Base-by-base conservation (phyloP, 768 basidiomycete species). In the Agrocybe pediades region DNA sequence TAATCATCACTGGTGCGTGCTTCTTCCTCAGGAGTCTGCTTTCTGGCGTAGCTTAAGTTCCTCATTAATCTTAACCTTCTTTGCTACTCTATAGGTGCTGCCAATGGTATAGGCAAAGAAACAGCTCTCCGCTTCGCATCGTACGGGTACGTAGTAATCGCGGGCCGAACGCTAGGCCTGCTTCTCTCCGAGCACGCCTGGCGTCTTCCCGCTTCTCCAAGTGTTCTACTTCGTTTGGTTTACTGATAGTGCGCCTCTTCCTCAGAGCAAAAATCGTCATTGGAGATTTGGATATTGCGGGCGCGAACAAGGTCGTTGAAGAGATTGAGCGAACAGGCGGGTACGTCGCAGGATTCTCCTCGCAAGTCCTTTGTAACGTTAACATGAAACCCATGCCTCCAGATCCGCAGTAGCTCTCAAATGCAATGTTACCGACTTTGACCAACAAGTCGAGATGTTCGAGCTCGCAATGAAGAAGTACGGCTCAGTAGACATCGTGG, bases 391-490 rank as follows among this genome's bases (percentile, higher is more conserved):
- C 21, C n/a, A 21, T 21, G 9, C 19, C 33, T 47, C 40, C 62
- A 83, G 83, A 3, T 59, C 72, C 19, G 82, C 79, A 6, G 59
- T 68, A 9, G 74, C 65, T 41, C 67, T 73, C 24, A 70, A 65
- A 45, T 83, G 81, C 61, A 71, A 85, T 59, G 84, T 86, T 29
- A 74, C 73, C 5, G 61, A 68, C 0, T 86, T 80, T 75, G 82
- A 85, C 5, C 74, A 84, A 43, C 78, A 79, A 49, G 72, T 80
- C 7, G 68, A 72, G 3, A 56, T 84, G 60, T 85, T 84, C 56
- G 78, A 82, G 49, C 63, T 75, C 25, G 79, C 81, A 2, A 67
- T 80, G 19, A 55, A 69, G 21, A 71, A 64, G 46, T 83, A 71
- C 59, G 80, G 77, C 41, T 61, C 75, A 1, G 80, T 85, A 3